Evolutionary conservation across 2,329 filamentous ascomycete species (phyloP), one percentile per base, ranked within the genome.

Genomic region (Zymoseptoria pseudotritici): DNA sequence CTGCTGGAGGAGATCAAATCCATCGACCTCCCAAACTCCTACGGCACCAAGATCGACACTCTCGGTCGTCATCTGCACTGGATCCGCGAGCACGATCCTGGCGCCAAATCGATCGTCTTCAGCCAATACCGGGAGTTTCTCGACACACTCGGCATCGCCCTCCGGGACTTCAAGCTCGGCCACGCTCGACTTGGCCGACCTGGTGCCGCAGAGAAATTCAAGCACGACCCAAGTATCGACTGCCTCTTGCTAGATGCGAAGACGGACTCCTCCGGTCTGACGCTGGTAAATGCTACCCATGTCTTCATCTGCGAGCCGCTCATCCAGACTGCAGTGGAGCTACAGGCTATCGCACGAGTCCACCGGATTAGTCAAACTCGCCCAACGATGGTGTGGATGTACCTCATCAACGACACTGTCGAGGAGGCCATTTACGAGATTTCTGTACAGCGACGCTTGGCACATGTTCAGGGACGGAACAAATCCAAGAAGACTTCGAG

Each of bases 271-370:
- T 92, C 89, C 1, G 94, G 94, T 0, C 80, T 99, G 29, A 97
- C 96, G 63, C 82, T 99, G 0, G 88, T 96, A 65, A 93, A 95
- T 68, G 94, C 93, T 4, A 96, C 86, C 54, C 91, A 97, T 71
- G 91, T 97, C 1, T 95, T 97, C 70, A 82, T 99, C 4, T 96
- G 91, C 72, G 94, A 99, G 71, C 94, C 94, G 2, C 79, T 97
- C 3, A 85, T 97, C 67, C 96, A 97, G 71, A 93, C 93, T 0
- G 91, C 92, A 0, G 85, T 99, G 17, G 94, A 97, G 74, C 81
- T 97, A 9, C 94, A 99, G 74, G 93, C 92, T 13, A 96, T 97
- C 69, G 92, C 93, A 0, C 88, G 94, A 58, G 92, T 99, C 1
- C 91, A 99, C 72, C 86, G 94, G 42, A 99, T 99, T 64, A 94